These are phyloP conservation scores for Fusarium goolgardi DNA, from an alignment of 2,329 filamentous ascomycete species.

Conservation along the genomic window DNA sequence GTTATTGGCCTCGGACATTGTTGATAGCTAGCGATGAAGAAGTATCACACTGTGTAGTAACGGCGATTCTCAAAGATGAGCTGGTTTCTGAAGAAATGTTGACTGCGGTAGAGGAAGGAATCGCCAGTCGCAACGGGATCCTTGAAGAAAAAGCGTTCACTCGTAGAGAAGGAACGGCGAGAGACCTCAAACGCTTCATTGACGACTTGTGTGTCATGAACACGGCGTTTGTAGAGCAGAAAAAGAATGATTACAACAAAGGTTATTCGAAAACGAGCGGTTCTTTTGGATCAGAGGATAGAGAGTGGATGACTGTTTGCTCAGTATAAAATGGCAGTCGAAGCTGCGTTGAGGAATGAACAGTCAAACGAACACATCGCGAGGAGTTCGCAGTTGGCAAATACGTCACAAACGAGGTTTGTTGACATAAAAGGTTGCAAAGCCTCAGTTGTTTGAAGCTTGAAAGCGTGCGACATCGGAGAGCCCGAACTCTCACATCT, in stretches of 20 bases:
- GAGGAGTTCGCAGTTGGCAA: not conserved
- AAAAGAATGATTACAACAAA: not conserved
- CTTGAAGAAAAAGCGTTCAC: not conserved
- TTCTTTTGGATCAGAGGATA: not conserved
- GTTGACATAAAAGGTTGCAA: not conserved
- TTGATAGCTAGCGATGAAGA: not conserved
- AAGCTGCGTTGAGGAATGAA: not conserved
- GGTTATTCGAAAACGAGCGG: not conserved
- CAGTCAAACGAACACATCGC: not conserved
- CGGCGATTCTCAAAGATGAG: not conserved
- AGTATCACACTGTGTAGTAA: not conserved
- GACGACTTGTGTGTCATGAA: not conserved
- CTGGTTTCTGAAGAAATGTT: slow-evolving; percentile 3
- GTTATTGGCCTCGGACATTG: slow-evolving; percentile 3
- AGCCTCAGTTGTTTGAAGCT: not conserved
- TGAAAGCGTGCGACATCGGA: slow-evolving; percentile 6
- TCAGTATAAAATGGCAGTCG: not conserved
- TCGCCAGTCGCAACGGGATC: not conserved
- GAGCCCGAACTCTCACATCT: not conserved
- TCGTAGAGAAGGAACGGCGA: slow-evolving; percentile 13
- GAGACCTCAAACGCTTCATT: slow-evolving; percentile 9
- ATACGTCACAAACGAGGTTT: not conserved
- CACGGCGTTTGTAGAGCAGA: not conserved
- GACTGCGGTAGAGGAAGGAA: not conserved
- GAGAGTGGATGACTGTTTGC: slow-evolving; percentile 14